Base-by-base conservation (phyloP, 371 early-diverging fungal species). In the Mortierella sp. region DNA sequence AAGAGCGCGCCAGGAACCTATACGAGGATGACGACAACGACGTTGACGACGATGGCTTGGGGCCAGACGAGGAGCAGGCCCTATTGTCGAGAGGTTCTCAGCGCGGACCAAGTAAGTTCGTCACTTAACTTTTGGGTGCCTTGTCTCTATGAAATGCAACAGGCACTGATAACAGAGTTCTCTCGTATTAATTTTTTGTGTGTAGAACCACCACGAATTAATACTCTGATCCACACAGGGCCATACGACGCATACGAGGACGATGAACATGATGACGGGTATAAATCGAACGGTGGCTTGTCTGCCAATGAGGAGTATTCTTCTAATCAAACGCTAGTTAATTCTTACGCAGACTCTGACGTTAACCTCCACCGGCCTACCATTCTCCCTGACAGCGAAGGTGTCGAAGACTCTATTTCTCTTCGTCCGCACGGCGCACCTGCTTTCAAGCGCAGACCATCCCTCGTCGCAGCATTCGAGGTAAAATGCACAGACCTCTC, bases 251-350 rank as follows among this genome's bases (percentile, higher is more conserved):
- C 77, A 13, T 86, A 86, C 54, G 86, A 82, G 58, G 86, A 86
- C 48, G 82, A 82, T n/a, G 86, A 86, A 45, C 82, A 81, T n/a
- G 82, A 82, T 80, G 86, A 82, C 72, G 86, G 86, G 86, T 86
- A 86, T 70, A 86, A 77, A 47, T 78, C 76, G 63, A 50, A 79
- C 26, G 79, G 70, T 44, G 70, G 70, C 24, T 63, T 84, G 44
- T 84, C 84, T 78, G 42, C 47, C 55, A 75, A 72, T 84, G 84
- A 80, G 19, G 70, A 52, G 3, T 58, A 68, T 73, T 78, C 71
- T 34, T 80, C 84, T n/a, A 73, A 81, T 38, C 81, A 76, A 60
- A 81, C 84, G 19, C 73, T 84, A 8, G 84, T 79, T 34, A 74
- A 38, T 44, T 81, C 81, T 5, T 73, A 76, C n/a, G 79, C 70